Evolutionary conservation across 306 rosid genomes (phyloP), one percentile per base, ranked within the genome.

Genomic region (Geum urbanum): DNA sequence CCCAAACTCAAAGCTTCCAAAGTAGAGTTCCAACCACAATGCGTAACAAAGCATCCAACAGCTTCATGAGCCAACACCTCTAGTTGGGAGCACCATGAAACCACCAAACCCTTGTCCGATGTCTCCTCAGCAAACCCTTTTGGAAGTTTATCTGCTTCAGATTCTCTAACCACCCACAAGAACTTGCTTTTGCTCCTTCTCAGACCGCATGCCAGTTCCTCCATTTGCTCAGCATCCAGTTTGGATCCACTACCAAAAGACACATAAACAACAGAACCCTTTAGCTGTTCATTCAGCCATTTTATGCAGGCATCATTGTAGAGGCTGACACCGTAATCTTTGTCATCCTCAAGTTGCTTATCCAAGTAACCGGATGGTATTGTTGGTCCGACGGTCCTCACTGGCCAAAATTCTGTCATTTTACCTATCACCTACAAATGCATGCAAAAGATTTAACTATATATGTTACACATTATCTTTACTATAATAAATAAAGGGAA

Each of bases 141-240:
- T 1, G 76, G 76, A 1, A 81, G 57, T 52, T 77, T 76, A 5
- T 2, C 15, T 8, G 56, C 37, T 44, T 73, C 84, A 1, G 69
- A 41, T 19, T 22, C 78, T 51, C 79, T 73, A 1, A 81, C 74
- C 11, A 81, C 75, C 84, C 84, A 81, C 39, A 81, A 46, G 73
- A 81, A 81, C 19, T 43, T 40, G 24, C 9, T n/a, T 2, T 40
- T 63, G 58, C 70, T 15, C 9, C 55, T 56, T 12, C 9, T 73
- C 44, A 81, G 54, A 54, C 77, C 76, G 40, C 52, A 64, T 18
- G 82, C 79, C 0, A 77, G 16, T 71, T 81, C 79, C 35, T 35
- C 52, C 61, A 52, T 69, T 54, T 77, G 74, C 41, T 77, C 85
- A 13, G 10, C 44, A 5, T 37, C 37, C 1, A 81, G 35, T 0